phyloP scores from a whole-genome alignment of 192 early-diverging fungal genomes.

The Oehlia diaphana region DNA sequence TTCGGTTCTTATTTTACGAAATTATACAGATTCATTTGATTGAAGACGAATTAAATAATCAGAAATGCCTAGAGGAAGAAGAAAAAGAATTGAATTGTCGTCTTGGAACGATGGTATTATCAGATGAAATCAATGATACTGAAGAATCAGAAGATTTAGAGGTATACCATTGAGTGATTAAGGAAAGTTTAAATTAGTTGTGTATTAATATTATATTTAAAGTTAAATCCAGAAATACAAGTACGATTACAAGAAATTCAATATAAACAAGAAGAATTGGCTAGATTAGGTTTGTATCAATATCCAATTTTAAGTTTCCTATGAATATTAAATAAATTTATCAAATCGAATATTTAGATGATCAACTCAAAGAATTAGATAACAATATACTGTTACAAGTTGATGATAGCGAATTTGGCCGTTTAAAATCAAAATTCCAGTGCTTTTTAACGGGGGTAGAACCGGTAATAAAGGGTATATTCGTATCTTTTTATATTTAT shows the following conservation, averaged over 20 bases:
- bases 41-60: not conserved
- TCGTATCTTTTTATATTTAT: too few relatives aligned
- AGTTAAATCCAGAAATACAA: not conserved
- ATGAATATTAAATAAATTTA: not conserved
- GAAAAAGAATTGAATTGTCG: not conserved
- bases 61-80: slow-evolving; percentile 12
- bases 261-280: not conserved
- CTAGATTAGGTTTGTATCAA: not conserved
- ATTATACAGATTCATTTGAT: slow-evolving; percentile 7
- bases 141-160: not conserved
- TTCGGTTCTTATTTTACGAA: not conserved
- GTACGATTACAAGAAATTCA: not conserved
- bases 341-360: not conserved
- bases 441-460: too few relatives aligned
- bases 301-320: not conserved
- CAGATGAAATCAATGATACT: not conserved
- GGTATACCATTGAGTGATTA: not conserved
- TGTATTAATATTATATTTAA: not conserved
- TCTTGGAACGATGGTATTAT: not conserved
- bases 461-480: too few relatives aligned
- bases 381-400: too few relatives aligned
- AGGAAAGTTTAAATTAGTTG: not conserved
- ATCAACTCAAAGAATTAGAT: not conserved
- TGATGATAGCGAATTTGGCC: too few relatives aligned
- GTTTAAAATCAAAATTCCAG: too few relatives aligned